Conservation (phyloP, 116 monocot species). For the Iris pallida region DNA sequence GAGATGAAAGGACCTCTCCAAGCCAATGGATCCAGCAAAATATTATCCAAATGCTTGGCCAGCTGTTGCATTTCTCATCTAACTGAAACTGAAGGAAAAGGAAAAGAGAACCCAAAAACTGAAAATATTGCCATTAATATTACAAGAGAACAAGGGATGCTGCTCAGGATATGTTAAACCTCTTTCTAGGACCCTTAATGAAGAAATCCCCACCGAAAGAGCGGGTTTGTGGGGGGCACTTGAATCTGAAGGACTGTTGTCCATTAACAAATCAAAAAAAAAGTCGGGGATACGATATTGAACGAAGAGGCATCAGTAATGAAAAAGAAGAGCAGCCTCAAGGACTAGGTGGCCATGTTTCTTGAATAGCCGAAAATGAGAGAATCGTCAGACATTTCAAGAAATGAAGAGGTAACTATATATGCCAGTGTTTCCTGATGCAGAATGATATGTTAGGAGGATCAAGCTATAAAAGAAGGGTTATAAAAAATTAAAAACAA, state of each 20-base stretch:
- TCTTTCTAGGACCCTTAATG: slow-evolving; percentile 63
- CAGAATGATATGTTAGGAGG: too few relatives aligned
- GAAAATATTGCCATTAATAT: slow-evolving; percentile 10
- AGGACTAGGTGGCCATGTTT: slow-evolving; percentile 60
- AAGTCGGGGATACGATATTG: not conserved
- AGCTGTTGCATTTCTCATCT: slow-evolving; percentile 1
- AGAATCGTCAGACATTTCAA: too few relatives aligned
- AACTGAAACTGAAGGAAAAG: slow-evolving; percentile 6
- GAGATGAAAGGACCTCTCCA: not conserved
- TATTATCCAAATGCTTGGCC: slow-evolving; percentile 12
- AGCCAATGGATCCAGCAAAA: slow-evolving; percentile 1
- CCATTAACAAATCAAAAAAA: slow-evolving; percentile 8
- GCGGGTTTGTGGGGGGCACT: not conserved
- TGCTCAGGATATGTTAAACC: slow-evolving; percentile 66
- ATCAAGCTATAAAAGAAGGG: too few relatives aligned
- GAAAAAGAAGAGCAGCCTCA: slow-evolving; percentile 75
- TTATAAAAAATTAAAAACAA: too few relatives aligned
- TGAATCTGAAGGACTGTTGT: slow-evolving; percentile 9
- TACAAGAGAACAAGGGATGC: slow-evolving; percentile 37
- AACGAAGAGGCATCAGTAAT: slow-evolving; percentile 23
- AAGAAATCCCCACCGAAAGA: slow-evolving; percentile 24
- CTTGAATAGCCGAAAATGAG: slow-evolving; percentile 20
- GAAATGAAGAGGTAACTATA: too few relatives aligned
- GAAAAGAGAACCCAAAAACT: slow-evolving; percentile 7
- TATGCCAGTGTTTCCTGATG: too few relatives aligned